Evolutionary conservation across 495 filamentous ascomycete species (phyloP), one percentile per base, ranked within the genome.

Genomic region (Hypoxylon subgilvum): DNA sequence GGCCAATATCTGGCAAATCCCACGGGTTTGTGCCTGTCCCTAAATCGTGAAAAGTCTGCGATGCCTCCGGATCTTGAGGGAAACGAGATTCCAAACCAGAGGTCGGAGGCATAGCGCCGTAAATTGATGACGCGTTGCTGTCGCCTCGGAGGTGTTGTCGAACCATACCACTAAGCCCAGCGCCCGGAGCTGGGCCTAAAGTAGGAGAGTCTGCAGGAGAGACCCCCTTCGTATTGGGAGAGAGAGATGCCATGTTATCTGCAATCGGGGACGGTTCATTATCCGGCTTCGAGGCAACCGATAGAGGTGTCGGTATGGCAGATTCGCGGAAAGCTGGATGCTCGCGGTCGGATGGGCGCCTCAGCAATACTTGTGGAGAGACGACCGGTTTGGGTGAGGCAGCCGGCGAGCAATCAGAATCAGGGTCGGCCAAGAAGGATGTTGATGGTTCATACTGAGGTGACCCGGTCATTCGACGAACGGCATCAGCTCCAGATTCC

Each of bases 91-190:
- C 73, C 2, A 69, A 55, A n/a, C 65, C 64, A 0, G 66, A 63
- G 1, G 61, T 68, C 12, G 67, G 57, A 7, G 67, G 65, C 0
- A 56, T 28, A 1, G 49, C 55, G 3, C 79, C 85, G 68, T 86
- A 89, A 36, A 94, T 79, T 0, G 91, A 93, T 17, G 92, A 96
- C 32, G 81, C 77, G 48, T 87, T 87, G 72, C 94, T 97, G 45
- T 88, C 84, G 10, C 83, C 83, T 17, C 94, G 87, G 10, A 99
- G 79, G 72, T 97, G 95, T 51, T 91, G 86, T 23, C 88, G 87
- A 30, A 97, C 86, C 71, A 97, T 81, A 14, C 89, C 88, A 66
- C 86, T 91, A 14, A 97, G 78, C 9, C 88, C 90, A 43, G 84
- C 73, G 0, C 78, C 79, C 8, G 70, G 56, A 12, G 57, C 61